Evolutionary conservation across 2,329 filamentous ascomycete species (phyloP), one percentile per base, ranked within the genome.

Genomic region (Magnaporthiopsis rhizophila): DNA sequence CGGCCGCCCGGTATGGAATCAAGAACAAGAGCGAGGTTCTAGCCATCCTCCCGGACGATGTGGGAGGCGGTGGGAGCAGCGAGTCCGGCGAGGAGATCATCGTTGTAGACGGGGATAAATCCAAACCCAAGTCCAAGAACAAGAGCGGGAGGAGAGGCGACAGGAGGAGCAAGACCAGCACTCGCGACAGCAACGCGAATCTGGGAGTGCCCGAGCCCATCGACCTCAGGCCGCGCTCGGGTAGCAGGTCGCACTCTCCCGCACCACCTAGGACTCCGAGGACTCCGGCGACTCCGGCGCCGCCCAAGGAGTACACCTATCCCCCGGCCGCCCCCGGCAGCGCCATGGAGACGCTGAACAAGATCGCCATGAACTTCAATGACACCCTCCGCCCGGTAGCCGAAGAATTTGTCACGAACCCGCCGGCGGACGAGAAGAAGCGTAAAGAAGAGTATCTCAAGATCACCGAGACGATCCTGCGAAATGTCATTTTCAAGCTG

Each of bases 401-500:
- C 69, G 75, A 82, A 4, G 76, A 86, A 30, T 94, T 86, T 72
- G 81, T 83, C 26, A 78, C 77, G 7, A 78, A 81, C 11, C 88
- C 91, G 13, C 90, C 91, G 0, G 72, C 75, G 3, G 89, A 92
- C 62, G 71, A 77, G 56, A 87, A 88, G 74, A 91, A 89, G 79
- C 80, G 84, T 62, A 83, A 84, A 18, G 90, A 92, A 45, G 89
- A 93, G 71, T 88, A 94, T 73, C 87, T 89, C 73, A 88, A 84
- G 72, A 74, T 95, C 24, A 87, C 86, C 4, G 91, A 95, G 78
- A 90, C 88, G 5, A 83, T 92, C 56, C 80, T 95, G 80, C 86
- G 88, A 67, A 89, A 92, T 69, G 85, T 92, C 2, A 72, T 94
- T 53, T 76, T 95, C 68, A 94, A 93, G 77, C 75, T 92, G 56